Percentiles rank a stretch among this genome's conserved stretches.
phyloP scores from a whole-genome alignment of 2,329 filamentous ascomycete genomes.

The Chaetomium globosum region DNA sequence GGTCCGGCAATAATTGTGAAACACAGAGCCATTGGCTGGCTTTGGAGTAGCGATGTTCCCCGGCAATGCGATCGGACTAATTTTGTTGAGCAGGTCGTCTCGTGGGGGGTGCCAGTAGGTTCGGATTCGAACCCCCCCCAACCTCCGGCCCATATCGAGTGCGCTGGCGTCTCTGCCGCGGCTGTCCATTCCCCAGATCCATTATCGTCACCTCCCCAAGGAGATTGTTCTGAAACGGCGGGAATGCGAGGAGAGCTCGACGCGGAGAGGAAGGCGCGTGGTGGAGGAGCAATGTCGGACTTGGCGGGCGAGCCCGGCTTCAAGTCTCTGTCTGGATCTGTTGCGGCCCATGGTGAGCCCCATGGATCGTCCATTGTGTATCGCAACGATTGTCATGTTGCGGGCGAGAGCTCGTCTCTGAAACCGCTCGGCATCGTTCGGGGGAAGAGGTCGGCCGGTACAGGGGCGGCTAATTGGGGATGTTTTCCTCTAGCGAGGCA shows the following conservation, averaged over 20 bases:
- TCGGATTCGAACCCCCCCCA: conserved; percentile 34
- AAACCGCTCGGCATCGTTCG: conserved; percentile 12
- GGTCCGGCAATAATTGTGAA: conserved; percentile 47
- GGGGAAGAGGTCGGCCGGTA: neutral
- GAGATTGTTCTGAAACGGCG: conserved; percentile 41
- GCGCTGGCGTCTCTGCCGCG: conserved; percentile 35
- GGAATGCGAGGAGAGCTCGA: conserved; percentile 39
- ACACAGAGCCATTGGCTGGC: conserved; percentile 34
- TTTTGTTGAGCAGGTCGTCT: conserved; percentile 42
- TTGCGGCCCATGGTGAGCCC: conserved; percentile 61
- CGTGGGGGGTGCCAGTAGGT: conserved; percentile 29
- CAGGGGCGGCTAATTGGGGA: conserved; percentile 3
- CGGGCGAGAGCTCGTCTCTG: conserved; percentile 2
- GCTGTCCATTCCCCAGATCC: conserved; percentile 46
- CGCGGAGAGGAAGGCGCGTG: conserved; percentile 47
- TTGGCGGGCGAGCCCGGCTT: conserved; percentile 41
- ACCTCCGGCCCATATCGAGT: conserved; percentile 33
- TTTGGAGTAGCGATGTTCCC: conserved; percentile 43
- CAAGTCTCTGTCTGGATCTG: conserved; percentile 43
- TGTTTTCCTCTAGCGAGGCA: neutral
- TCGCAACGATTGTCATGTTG: conserved; percentile 36
- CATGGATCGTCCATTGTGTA: conserved; percentile 64
- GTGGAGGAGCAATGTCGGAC: conserved; percentile 47
- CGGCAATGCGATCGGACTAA: conserved; percentile 48
- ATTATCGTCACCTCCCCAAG: conserved; percentile 49